Conservation (phyloP, 202 grass and related monocot species). For the Brachypodium distachyon region DNA sequence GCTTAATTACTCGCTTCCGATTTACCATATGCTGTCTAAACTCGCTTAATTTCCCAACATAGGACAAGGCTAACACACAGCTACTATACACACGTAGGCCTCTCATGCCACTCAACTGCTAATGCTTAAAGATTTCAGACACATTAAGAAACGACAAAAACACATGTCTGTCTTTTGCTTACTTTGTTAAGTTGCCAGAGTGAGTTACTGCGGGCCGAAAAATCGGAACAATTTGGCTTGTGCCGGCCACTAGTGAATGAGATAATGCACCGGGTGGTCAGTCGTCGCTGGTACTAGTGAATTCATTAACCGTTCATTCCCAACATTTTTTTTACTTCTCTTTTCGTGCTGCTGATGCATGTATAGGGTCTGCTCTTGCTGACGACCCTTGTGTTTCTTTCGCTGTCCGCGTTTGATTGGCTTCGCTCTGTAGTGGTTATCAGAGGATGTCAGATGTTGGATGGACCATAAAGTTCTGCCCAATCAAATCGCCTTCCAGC, state of each 20-base stretch:
- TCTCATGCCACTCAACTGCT: not conserved
- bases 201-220: not conserved
- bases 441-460: slow-evolving; percentile 12
- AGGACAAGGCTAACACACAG: not conserved
- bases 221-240: not conserved
- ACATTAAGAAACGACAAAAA: not conserved
- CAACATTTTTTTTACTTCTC: not conserved
- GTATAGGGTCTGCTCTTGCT: not conserved
- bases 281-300: too few species aligned
- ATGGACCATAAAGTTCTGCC: slow-evolving; percentile 21
- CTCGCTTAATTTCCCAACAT: not conserved
- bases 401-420: slow-evolving; percentile 25
- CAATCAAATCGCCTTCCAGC: not conserved
- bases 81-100: not conserved
- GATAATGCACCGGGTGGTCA: too few species aligned
- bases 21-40: not conserved
- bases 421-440: slow-evolving; percentile 9
- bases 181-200: not conserved
- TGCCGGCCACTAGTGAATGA: not conserved
- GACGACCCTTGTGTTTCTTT: not conserved
- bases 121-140: not conserved
- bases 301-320: not conserved
- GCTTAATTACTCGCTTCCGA: not conserved
- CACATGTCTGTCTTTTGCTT: not conserved
- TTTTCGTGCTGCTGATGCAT: not conserved